Evolutionary conservation across 2,329 filamentous ascomycete genomes (phyloP), one percentile per base, ranked within the genome.

Genomic region (Stemphylium beticola): DNA sequence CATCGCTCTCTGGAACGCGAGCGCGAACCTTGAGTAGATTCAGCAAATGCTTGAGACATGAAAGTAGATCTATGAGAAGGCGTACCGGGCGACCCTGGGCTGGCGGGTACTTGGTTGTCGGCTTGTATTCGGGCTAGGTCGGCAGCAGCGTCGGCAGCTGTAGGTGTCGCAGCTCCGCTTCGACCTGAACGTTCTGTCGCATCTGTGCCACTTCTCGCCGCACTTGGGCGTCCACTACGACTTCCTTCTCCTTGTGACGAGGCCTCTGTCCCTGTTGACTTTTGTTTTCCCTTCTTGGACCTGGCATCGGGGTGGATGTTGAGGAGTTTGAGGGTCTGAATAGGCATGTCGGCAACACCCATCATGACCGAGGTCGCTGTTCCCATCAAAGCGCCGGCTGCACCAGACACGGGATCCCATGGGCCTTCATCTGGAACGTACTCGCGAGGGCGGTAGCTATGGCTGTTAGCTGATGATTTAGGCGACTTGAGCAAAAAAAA

Each of bases 341-440:
- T 77, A 0, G 85, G 85, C 39, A 87, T 79, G 67, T 96, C 92
- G 1, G 90, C 90, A 36, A 96, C 82, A 1, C 91, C 91, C 83
- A 96, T 89, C 66, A 90, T 85, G 53, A 97, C 87, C 34, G 85
- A 89, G 22, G 89, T 87, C 41, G 95, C 80, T n/a, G 93, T 93
- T 5, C 90, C 89, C n/a, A 96, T 79, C 0, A 97, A 76, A 0
- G 92, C 91, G 39, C 86, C 85, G 0, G 91, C 87, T 14, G 87
- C 90, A 45, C 76, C 76, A 24, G 74, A 72, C 15, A 78, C 53
- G 7, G 76, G 76, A 53, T 78, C 76, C 65, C 67, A 71, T 15
- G 76, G 75, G 0, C 75, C 76, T 47, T 74, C 70, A 32, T 77
- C 75, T 17, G 70, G 68, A n/a, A 73, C 67, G 41, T 72, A 77